Percentiles rank a stretch among this genome's conserved stretches.
Conservation (phyloP, 768 basidiomycete species). For the Boletus rufocinnamomeus region DNA sequence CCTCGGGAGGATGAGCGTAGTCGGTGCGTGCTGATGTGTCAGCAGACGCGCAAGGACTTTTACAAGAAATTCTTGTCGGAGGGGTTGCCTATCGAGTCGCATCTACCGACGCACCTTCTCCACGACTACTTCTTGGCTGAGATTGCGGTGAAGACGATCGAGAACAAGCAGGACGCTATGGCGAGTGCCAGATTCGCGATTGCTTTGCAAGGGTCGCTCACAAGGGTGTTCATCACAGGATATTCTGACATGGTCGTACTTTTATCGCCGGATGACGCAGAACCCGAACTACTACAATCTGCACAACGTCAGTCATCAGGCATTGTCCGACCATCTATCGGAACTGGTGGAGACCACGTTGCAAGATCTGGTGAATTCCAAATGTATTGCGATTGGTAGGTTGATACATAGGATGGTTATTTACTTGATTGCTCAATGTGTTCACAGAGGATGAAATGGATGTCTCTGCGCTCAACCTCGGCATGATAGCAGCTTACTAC, state of each 20-base stretch:
- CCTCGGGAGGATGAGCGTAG: constrained; percentile 86
- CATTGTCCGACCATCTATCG: constrained; percentile 93
- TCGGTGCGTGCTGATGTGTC: constrained; percentile 95
- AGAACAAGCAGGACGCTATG: constrained; percentile 98
- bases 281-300: constrained; percentile 96
- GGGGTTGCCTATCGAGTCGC: constrained; percentile 96
- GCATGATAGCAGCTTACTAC: constrained; percentile 98
- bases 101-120: constrained; percentile 83
- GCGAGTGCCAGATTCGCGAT: constrained; percentile 38
- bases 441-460: constrained; percentile 86
- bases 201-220: not conserved
- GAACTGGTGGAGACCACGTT: constrained; percentile 94
- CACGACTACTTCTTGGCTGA: constrained; percentile 99
- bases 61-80: constrained; percentile 98
- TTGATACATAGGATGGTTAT: constrained; percentile 16
- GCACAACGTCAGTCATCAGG: constrained; percentile 93
- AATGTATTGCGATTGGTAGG: constrained; percentile 87
- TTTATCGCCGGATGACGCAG: constrained; percentile 96
- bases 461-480: constrained; percentile 86
- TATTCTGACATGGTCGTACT: constrained; percentile 98
- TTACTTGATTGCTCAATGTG: not conserved
- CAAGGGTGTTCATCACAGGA: constrained; percentile 50
- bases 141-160: constrained; percentile 97
- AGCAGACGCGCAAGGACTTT: constrained; percentile 97
- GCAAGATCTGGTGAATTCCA: constrained; percentile 88